Evolutionary conservation across 2,329 filamentous ascomycete genomes (phyloP).

Genomic region (Pyricularia sp.): DNA sequence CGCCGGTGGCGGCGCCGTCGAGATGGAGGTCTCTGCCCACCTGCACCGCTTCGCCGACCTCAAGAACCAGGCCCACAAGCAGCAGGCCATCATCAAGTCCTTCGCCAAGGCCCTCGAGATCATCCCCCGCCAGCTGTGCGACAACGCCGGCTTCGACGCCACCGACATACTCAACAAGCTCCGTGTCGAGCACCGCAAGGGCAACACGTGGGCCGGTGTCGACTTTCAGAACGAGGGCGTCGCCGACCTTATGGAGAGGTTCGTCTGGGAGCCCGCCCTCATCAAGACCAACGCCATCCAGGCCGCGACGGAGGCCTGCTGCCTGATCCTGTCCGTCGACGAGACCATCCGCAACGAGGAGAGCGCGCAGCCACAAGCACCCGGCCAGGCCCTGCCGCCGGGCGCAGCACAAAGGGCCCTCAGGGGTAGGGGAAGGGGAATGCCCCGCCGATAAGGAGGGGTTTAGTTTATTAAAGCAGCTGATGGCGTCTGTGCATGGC

Average conservation of each 20-base stretch:
- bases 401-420: conserved; percentile 85
- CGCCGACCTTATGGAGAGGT: conserved; percentile 85
- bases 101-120: conserved; percentile 97
- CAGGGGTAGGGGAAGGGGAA: conserved; percentile 73
- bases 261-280: conserved; percentile 94
- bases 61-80: conserved; percentile 85
- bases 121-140: conserved; percentile 92
- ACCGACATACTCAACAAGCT: conserved; percentile 96
- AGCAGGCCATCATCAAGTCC: conserved; percentile 94
- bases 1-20: conserved; percentile 83
- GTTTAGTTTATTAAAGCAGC: conserved; percentile 4
- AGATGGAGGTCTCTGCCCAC: conserved; percentile 96
- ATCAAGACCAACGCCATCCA: conserved; percentile 97
- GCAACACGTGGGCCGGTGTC: conserved; percentile 88
- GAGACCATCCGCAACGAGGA: conserved; percentile 99
- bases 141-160: conserved; percentile 96
- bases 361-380: conserved; percentile 74
- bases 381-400: conserved; percentile 62
- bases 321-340: conserved; percentile 90
- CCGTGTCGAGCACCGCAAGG: conserved; percentile 91
- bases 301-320: conserved; percentile 89
- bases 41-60: conserved; percentile 81
- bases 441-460: conserved; percentile 65
- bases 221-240: conserved; percentile 89
- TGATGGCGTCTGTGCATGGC: not conserved